These are phyloP conservation scores for Candida broadrunensis DNA, from an alignment of 805 yeast species.

Conservation along the genomic window DNA sequence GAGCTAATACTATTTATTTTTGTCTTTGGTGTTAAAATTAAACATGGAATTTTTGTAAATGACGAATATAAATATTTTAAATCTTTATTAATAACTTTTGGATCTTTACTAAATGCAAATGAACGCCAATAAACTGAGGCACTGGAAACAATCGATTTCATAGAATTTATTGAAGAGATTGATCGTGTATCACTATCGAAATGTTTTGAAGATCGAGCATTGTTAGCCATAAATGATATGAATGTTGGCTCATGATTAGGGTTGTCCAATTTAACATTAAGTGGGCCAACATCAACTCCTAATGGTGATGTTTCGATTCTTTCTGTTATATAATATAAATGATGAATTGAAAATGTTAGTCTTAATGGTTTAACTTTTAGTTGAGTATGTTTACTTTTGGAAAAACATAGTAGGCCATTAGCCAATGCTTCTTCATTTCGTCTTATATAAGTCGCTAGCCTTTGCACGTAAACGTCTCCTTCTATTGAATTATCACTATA, in stretches of 20 bases:
- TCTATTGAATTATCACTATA: slow-evolving; percentile 40
- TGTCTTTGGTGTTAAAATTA: slow-evolving; percentile 57
- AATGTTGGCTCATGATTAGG: slow-evolving; percentile 52
- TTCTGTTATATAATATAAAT: slow-evolving; percentile 59
- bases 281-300: slow-evolving; percentile 57
- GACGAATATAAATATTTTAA: slow-evolving; percentile 57
- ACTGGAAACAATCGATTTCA: slow-evolving; percentile 46
- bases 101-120: slow-evolving; percentile 34
- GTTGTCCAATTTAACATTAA: slow-evolving; percentile 56
- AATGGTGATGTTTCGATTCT: slow-evolving; percentile 47
- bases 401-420: slow-evolving; percentile 54
- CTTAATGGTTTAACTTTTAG: slow-evolving; percentile 49
- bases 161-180: slow-evolving; percentile 56
- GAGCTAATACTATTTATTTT: slow-evolving; percentile 56
- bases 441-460: slow-evolving; percentile 50
- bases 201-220: slow-evolving; percentile 42
- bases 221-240: slow-evolving; percentile 59
- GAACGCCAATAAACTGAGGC: slow-evolving; percentile 42
- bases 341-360: slow-evolving; percentile 59
- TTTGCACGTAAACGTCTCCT: slow-evolving; percentile 57
- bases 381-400: slow-evolving; percentile 28
- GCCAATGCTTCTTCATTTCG: slow-evolving; percentile 59
- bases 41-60: slow-evolving; percentile 64
- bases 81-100: slow-evolving; percentile 47
- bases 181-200: slow-evolving; percentile 46